Evolutionary conservation across 306 rosid genomes (phyloP).

Genomic region (Corylus avellana): DNA sequence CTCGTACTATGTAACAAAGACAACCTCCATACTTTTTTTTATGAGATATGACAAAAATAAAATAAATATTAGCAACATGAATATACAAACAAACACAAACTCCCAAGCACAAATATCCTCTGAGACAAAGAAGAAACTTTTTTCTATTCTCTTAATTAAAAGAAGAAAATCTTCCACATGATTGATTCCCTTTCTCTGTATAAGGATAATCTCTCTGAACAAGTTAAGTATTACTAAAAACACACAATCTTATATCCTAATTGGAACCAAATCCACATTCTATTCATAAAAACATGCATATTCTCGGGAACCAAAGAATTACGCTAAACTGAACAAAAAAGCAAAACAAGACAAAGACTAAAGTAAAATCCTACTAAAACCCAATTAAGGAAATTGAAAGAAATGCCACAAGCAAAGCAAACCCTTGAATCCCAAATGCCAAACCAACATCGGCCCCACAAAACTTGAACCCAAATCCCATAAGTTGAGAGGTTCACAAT

Average conservation of each 20-base stretch:
- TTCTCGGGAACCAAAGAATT: neutral
- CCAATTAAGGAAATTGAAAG: neutral
- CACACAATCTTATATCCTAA: neutral
- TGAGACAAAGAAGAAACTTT: neutral
- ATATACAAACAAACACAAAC: slow-evolving; percentile 8
- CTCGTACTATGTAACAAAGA: slow-evolving; percentile 5
- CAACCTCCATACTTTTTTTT: neutral
- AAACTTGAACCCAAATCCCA: slow-evolving; percentile 20
- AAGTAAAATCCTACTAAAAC: neutral
- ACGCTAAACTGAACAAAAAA: neutral
- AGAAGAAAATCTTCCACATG: neutral
- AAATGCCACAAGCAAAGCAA: slow-evolving; percentile 24
- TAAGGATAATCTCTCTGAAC: slow-evolving; percentile 1
- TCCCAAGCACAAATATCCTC: slow-evolving; percentile 4
- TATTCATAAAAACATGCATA: slow-evolving; percentile 17
- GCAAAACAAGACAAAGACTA: neutral
- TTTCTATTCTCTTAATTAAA: neutral
- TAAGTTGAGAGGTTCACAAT: slow-evolving; percentile 7
- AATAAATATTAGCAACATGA: neutral
- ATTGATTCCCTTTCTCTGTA: neutral
- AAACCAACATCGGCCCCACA: slow-evolving; percentile 15
- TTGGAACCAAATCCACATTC: slow-evolving; percentile 17
- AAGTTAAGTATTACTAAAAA: neutral
- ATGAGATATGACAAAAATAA: neutral
- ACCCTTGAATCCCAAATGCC: slow-evolving; percentile 35